Percentiles rank a stretch among this genome's conserved stretches.
These are phyloP conservation scores for Citrus maxima DNA, from an alignment of 345 rosid genomes.

Conservation along the genomic window DNA sequence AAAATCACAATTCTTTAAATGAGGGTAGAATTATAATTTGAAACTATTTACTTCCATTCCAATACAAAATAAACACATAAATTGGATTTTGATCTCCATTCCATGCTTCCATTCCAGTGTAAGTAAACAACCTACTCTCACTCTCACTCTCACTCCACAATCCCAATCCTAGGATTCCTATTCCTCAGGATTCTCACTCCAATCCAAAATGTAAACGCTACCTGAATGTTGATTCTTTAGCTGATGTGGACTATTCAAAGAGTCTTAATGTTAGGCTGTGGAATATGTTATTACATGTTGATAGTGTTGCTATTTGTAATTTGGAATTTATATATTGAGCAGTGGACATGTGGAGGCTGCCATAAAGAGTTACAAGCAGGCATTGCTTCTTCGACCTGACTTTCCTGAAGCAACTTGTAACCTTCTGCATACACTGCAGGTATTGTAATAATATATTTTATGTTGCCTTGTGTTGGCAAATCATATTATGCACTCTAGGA, in stretches of 20 bases:
- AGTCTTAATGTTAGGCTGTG: background rate
- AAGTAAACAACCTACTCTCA: too few relatives aligned
- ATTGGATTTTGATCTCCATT: too few relatives aligned
- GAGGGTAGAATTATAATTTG: too few relatives aligned
- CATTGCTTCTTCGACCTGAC: conserved; percentile 75
- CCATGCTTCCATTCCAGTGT: too few relatives aligned
- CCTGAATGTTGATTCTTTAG: background rate
- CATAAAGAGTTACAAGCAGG: conserved; percentile 86
- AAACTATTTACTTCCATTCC: too few relatives aligned
- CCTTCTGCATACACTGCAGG: conserved; percentile 93
- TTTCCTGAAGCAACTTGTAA: conserved; percentile 99
- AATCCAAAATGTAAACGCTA: too few relatives aligned
- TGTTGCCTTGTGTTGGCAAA: background rate
- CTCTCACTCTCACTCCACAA: too few relatives aligned
- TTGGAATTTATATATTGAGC: conserved; percentile 22
- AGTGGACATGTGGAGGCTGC: conserved; percentile 97
- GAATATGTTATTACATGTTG: background rate
- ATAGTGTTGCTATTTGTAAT: background rate
- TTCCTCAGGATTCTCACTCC: too few relatives aligned
- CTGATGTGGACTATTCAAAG: background rate
- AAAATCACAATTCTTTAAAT: too few relatives aligned
- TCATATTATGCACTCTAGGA: background rate
- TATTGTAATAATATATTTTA: conserved; percentile 18
- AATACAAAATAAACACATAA: too few relatives aligned
- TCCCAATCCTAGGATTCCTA: too few relatives aligned